Percentiles rank a stretch among this genome's conserved stretches.
Conservation (phyloP, 2,329 filamentous ascomycete genomes). For the Sarocladium kiliense region DNA sequence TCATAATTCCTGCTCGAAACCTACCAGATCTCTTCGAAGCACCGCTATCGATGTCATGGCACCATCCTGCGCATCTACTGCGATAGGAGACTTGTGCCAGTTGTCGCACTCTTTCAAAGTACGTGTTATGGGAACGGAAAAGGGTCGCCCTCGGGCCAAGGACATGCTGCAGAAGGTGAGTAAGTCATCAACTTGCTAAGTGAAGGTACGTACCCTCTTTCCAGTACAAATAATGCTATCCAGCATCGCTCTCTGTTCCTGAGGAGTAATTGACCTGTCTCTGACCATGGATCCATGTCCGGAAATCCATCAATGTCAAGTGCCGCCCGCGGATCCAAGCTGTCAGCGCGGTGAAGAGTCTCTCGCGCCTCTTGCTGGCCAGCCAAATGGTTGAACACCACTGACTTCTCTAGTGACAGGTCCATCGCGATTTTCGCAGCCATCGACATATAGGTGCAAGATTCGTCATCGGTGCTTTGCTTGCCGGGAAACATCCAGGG, state of each 20-base stretch:
- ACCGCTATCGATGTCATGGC: slow-evolving; percentile 69
- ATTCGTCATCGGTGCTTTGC: slow-evolving; percentile 68
- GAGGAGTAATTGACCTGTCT: slow-evolving; percentile 55
- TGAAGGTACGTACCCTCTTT: slow-evolving; percentile 51
- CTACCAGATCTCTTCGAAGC: slow-evolving; percentile 59
- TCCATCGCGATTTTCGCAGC: slow-evolving; percentile 66
- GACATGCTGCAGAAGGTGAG: slow-evolving; percentile 44
- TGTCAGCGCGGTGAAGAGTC: slow-evolving; percentile 58
- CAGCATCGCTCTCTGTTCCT: slow-evolving; percentile 63
- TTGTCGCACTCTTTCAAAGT: slow-evolving; percentile 62
- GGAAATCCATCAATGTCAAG: slow-evolving; percentile 63
- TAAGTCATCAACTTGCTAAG: too few species aligned
- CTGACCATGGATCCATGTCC: slow-evolving; percentile 55
- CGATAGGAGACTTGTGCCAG: slow-evolving; percentile 61
- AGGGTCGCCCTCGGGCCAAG: slow-evolving; percentile 62
- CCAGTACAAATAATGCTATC: slow-evolving; percentile 68
- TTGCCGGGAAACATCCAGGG: slow-evolving; percentile 68
- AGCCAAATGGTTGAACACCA: slow-evolving; percentile 46
- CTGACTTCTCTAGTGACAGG: slow-evolving; percentile 64
- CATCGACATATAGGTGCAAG: slow-evolving; percentile 65
- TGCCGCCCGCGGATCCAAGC: slow-evolving; percentile 61
- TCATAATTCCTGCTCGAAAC: slow-evolving; percentile 12
- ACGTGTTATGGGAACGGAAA: slow-evolving; percentile 61
- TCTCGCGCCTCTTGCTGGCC: slow-evolving; percentile 36
- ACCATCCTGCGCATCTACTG: slow-evolving; percentile 59